Percentiles rank a stretch among this genome's conserved stretches.
Evolutionary conservation across 1,139 yeast species (phyloP).

Genomic region (Taiozyma sp.): DNA sequence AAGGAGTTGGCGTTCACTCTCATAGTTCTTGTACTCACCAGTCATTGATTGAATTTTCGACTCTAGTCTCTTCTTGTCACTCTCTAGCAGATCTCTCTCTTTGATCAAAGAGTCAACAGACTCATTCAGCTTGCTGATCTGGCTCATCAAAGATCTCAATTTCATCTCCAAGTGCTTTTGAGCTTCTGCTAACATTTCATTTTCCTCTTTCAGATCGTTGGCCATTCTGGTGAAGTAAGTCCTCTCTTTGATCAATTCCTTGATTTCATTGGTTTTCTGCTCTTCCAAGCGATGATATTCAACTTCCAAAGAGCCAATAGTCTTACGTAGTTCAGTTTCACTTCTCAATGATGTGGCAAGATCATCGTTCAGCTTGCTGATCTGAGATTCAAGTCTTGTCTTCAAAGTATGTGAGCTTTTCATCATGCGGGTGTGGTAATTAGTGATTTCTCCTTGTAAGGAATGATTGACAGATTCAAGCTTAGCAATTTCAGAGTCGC

Average conservation of each 20-base stretch:
- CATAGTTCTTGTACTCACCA: constrained; percentile 39
- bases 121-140: constrained; percentile 45
- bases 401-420: constrained; percentile 37
- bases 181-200: constrained; percentile 38
- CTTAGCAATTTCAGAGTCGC: constrained; percentile 48
- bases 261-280: constrained; percentile 47
- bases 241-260: constrained; percentile 44
- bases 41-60: constrained; percentile 38
- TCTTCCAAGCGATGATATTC: constrained; percentile 54
- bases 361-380: constrained; percentile 52
- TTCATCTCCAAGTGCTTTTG: constrained; percentile 36
- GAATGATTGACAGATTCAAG: constrained; percentile 39
- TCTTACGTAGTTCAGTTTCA: constrained; percentile 62
- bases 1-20: constrained; percentile 38
- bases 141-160: constrained; percentile 43
- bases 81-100: constrained; percentile 46
- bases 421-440: constrained; percentile 42
- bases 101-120: constrained; percentile 43
- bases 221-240: constrained; percentile 41
- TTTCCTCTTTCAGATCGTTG: constrained; percentile 41
- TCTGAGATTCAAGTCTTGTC: constrained; percentile 43
- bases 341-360: constrained; percentile 50
- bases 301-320: constrained; percentile 53
- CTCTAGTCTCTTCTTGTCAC: constrained; percentile 43
- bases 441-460: constrained; percentile 46